phyloP scores from a whole-genome alignment of 2,329 filamentous ascomycete genomes.

The Xylariaceae sp. region DNA sequence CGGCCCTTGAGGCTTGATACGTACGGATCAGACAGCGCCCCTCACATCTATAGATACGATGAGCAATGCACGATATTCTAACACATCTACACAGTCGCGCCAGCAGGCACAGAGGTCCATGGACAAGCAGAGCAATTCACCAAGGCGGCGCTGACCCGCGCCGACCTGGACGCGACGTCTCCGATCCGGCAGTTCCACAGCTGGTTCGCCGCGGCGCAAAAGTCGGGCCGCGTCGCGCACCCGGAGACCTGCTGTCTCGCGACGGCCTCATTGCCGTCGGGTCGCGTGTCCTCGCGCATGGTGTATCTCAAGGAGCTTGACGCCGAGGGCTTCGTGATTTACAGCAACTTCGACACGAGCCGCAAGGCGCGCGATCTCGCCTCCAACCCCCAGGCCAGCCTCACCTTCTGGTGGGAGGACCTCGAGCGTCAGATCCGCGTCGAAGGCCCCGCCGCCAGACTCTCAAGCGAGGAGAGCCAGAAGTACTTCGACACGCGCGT shows the following conservation, averaged over 20 bases:
- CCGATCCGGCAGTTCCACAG: constrained; percentile 86
- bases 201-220: constrained; percentile 83
- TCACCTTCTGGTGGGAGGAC: constrained; percentile 91
- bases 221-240: constrained; percentile 62
- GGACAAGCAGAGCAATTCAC: constrained; percentile 80
- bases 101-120: constrained; percentile 62
- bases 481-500: constrained; percentile 72
- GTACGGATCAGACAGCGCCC: background rate
- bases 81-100: constrained; percentile 61
- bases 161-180: constrained; percentile 64
- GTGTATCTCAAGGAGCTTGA: constrained; percentile 98
- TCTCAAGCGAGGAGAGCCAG: constrained; percentile 75
- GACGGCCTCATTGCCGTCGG: constrained; percentile 82
- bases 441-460: constrained; percentile 75
- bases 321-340: constrained; percentile 81
- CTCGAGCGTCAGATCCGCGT: constrained; percentile 90
- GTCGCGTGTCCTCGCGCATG: constrained; percentile 81
- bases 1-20: too few species aligned
- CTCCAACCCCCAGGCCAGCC: constrained; percentile 76
- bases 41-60: background rate
- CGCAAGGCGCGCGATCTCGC: constrained; percentile 71
- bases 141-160: constrained; percentile 62
- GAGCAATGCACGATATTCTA: constrained; percentile 1
- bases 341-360: constrained; percentile 88
- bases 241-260: constrained; percentile 90